Conservation (phyloP, 495 filamentous ascomycete genomes). For the Extremus antarcticus region DNA sequence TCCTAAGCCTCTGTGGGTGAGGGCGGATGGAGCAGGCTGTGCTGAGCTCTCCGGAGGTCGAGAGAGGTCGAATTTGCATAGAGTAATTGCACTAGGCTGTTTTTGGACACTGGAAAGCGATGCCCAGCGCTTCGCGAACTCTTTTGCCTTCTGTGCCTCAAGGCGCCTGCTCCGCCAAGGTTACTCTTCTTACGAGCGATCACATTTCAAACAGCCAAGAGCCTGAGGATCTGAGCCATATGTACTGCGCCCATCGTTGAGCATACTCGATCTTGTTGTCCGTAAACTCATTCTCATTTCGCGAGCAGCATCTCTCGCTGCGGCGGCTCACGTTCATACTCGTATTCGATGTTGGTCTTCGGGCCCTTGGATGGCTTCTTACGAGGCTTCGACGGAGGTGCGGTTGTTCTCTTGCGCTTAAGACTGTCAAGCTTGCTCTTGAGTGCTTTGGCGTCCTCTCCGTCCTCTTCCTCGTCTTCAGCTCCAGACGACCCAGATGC, state of each 20-base stretch:
- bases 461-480: slow-evolving; percentile 32
- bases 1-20: not conserved
- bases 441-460: slow-evolving; percentile 35
- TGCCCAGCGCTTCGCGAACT: too few relatives aligned
- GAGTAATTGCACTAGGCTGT: too few relatives aligned
- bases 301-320: slow-evolving; percentile 14
- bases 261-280: too few relatives aligned
- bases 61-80: too few relatives aligned
- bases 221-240: not conserved
- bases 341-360: slow-evolving; percentile 40
- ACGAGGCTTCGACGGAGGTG: slow-evolving; percentile 30
- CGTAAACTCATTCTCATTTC: too few relatives aligned
- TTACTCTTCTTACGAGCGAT: not conserved
- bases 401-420: slow-evolving; percentile 37
- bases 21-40: not conserved
- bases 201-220: not conserved
- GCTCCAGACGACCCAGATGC: slow-evolving; percentile 35
- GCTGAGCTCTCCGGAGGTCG: not conserved
- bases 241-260: too few relatives aligned
- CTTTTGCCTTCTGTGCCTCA: too few relatives aligned
- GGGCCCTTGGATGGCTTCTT: slow-evolving; percentile 37
- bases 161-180: too few relatives aligned
- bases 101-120: not conserved
- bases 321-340: slow-evolving; percentile 31
- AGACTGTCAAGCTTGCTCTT: slow-evolving; percentile 33